These are phyloP conservation scores for Linderniella brevidens DNA, from an alignment of 257 asterid genomes.

Conservation along the genomic window DNA sequence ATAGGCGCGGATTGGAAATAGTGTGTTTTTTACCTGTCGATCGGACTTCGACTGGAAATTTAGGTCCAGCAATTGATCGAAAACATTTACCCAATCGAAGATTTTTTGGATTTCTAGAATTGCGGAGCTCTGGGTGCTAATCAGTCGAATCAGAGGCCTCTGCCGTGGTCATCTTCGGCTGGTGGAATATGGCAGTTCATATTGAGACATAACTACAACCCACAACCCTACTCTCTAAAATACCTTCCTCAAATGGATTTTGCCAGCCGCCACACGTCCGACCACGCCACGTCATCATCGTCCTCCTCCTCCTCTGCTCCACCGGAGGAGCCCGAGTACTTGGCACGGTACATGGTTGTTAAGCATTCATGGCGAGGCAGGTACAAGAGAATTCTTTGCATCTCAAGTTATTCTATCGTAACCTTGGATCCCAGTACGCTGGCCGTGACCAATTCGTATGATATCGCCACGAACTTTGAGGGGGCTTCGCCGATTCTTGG, in stretches of 20 bases:
- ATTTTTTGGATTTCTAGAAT: too few relatives aligned
- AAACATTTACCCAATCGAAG: too few relatives aligned
- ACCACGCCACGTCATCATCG: constrained; percentile 21
- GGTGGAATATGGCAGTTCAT: constrained; percentile 81
- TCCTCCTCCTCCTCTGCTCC: constrained; percentile 26
- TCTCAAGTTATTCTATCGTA: constrained; percentile 41
- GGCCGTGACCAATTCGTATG: constrained; percentile 73
- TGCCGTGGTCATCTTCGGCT: constrained; percentile 49
- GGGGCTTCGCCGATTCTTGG: constrained; percentile 80
- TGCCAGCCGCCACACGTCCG: constrained; percentile 47
- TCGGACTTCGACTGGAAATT: too few relatives aligned
- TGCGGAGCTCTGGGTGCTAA: constrained; percentile 97
- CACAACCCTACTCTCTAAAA: constrained; percentile 61
- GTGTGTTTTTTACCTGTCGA: too few relatives aligned
- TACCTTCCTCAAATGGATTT: constrained; percentile 77
- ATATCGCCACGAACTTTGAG: constrained; percentile 68
- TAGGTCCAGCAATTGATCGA: too few relatives aligned
- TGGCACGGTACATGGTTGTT: constrained; percentile 65
- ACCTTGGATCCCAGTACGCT: constrained; percentile 77
- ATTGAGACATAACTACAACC: constrained; percentile 42
- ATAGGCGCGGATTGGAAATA: too few relatives aligned
- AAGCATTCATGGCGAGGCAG: constrained; percentile 99
- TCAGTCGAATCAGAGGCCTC: constrained; percentile 89
- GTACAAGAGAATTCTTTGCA: constrained; percentile 77
- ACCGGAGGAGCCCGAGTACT: constrained; percentile 79